Base-by-base conservation (phyloP, 2,329 filamentous ascomycete genomes). In the Whalleya microplaca region DNA sequence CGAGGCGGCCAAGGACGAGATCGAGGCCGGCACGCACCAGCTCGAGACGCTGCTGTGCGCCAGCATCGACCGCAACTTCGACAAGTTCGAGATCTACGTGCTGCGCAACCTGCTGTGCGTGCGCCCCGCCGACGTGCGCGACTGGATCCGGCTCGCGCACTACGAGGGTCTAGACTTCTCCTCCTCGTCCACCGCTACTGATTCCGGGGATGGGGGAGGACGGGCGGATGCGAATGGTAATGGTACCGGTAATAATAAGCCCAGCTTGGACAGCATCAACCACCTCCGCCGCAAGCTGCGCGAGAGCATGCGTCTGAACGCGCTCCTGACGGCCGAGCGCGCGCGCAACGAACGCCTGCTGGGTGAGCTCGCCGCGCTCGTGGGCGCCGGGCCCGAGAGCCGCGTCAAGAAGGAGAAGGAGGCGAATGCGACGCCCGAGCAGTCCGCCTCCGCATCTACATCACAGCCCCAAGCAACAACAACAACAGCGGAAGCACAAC, bases 61-160 rank as follows among this genome's bases (percentile, higher is more conserved):
- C 44, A 89, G 87, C 66, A 91, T 94, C 62, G 91, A 95, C 75
- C 90, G 88, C 73, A 90, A 91, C 64, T 94, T 94, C 70, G 91
- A 95, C 77, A 87, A 89, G 62, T 89, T 94, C 67, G 91, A 95
- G 78, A 90, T 99, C 54, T 97, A 94, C 76, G 88, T 92, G 49
- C 81, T 99, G 78, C 82, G 92, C 63, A 97, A 97, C 71, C 90
- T 93, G 65, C 76, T 95, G 61, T 88, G 84, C 41, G 85, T 94
- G 41, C 72, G 73, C 37, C 84, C 84, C 47, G 84, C 87, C 23
- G 90, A 94, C 59, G 55, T 72, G 2, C 79, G 90, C 66, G 83
- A 85, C 55, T 97, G 90, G 85, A 87, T 98, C 62, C 81, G 89
- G 51, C 78, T 99, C 62, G 84, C 84, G 46, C 94, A 98, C 79